phyloP scores from a whole-genome alignment of 805 yeast species.

The Pichia phayaonensis region DNA sequence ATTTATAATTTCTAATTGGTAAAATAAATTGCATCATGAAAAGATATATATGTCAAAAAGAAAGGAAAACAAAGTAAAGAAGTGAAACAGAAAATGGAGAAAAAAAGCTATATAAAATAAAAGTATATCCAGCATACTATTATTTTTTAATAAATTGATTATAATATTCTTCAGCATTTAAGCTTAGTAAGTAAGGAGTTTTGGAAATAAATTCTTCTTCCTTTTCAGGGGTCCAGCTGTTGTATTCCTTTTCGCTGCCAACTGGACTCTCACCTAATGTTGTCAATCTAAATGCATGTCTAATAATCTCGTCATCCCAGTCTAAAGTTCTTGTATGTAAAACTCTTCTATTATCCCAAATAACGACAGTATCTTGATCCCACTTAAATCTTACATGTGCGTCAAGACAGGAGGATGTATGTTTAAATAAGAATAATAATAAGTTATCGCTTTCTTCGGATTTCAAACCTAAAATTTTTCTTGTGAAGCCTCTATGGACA shows the following conservation, averaged over 20 bases:
- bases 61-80: no score
- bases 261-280: slow-evolving; percentile 65
- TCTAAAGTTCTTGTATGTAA: slow-evolving; percentile 66
- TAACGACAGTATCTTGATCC: slow-evolving; percentile 61
- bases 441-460: slow-evolving; percentile 61
- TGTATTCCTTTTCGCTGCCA: slow-evolving; percentile 24
- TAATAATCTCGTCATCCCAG: slow-evolving; percentile 55
- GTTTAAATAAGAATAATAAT: slow-evolving; percentile 47
- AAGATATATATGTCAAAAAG: no score
- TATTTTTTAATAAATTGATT: slow-evolving; percentile 1
- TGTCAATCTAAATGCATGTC: slow-evolving; percentile 73
- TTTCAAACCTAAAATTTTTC: slow-evolving; percentile 64
- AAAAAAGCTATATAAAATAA: background rate
- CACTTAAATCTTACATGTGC: slow-evolving; percentile 63
- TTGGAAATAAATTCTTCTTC: slow-evolving; percentile 14
- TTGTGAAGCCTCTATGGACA: slow-evolving; percentile 53
- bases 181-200: slow-evolving; percentile 11
- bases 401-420: slow-evolving; percentile 45
- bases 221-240: slow-evolving; percentile 25
- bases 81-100: background rate
- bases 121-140: background rate
- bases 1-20: no score
- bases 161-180: slow-evolving; percentile 17
- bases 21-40: no score
- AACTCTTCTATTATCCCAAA: slow-evolving; percentile 74